Percentiles rank a stretch among this genome's conserved stretches.
These are phyloP conservation scores for Thelonectria blattea DNA, from an alignment of 2,329 filamentous ascomycete genomes.

Conservation along the genomic window DNA sequence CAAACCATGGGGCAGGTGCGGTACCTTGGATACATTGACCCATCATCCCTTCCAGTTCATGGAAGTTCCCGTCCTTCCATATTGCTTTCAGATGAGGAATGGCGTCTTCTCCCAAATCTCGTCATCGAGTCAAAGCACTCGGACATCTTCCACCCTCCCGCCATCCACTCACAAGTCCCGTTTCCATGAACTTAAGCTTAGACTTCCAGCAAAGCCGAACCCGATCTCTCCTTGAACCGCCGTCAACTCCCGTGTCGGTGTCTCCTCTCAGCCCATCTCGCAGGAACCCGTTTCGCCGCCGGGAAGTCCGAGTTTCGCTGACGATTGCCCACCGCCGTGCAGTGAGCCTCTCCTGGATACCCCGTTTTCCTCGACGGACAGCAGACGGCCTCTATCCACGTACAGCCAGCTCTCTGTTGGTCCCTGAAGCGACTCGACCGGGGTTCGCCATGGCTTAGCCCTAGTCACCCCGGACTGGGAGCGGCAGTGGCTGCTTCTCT, in stretches of 20 bases:
- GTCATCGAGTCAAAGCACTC: neutral
- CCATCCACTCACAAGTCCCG: slow-evolving; percentile 13
- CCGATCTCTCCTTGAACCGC: neutral
- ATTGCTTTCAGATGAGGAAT: slow-evolving; percentile 4
- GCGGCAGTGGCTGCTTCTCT: slow-evolving; percentile 17
- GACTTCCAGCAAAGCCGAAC: neutral
- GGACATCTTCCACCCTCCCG: neutral
- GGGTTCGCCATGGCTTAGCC: slow-evolving; percentile 5
- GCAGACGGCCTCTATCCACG: neutral
- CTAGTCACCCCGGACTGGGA: slow-evolving; percentile 12
- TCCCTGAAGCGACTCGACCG: slow-evolving; percentile 17
- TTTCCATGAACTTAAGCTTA: neutral
- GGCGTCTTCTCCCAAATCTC: slow-evolving; percentile 2
- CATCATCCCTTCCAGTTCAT: neutral
- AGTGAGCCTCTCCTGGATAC: neutral
- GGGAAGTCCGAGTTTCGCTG: neutral
- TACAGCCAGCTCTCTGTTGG: neutral
- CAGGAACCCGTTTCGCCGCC: slow-evolving; percentile 5
- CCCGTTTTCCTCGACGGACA: neutral
- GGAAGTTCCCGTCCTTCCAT: neutral
- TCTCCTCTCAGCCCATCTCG: slow-evolving; percentile 2
- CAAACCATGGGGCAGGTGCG: slow-evolving; percentile 4
- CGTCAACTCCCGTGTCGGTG: neutral
- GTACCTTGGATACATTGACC: neutral
- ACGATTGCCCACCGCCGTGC: neutral